Percentiles rank a stretch among this genome's conserved stretches.
These are phyloP conservation scores for Tetraselmis chui DNA, from an alignment of 139 green algal species.

Conservation along the genomic window DNA sequence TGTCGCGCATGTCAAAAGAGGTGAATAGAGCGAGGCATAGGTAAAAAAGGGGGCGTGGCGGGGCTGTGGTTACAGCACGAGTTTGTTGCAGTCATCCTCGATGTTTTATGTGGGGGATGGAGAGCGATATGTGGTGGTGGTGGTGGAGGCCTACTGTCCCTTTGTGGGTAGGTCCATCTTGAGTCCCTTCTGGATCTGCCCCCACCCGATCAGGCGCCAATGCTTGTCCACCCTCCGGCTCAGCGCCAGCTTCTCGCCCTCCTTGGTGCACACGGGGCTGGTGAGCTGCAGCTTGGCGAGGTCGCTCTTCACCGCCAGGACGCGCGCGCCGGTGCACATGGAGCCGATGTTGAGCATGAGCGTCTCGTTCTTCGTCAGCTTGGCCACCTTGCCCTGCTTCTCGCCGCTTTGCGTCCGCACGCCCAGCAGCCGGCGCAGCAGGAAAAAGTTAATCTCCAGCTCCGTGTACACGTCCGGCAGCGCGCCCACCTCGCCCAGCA, in stretches of 20 bases:
- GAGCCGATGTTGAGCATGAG: constrained; percentile 99
- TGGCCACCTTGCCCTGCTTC: constrained; percentile 61
- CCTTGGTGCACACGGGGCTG: constrained; percentile 95
- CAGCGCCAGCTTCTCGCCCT: constrained; percentile 97
- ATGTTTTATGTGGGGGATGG: no score
- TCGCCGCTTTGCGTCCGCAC: constrained; percentile 73
- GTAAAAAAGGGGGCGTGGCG: no score
- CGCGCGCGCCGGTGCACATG: constrained; percentile 95
- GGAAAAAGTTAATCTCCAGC: constrained; percentile 99
- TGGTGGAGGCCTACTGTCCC: no score
- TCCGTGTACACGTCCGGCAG: constrained; percentile 96
- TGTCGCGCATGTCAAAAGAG: no score
- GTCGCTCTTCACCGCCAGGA: constrained; percentile 94
- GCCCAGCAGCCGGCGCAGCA: constrained; percentile 91
- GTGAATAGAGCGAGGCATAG: no score
- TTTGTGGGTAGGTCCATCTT: constrained; percentile 53
- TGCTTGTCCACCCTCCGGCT: constrained; percentile 93
- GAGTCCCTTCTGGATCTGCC: constrained; percentile 85
- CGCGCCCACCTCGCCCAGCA: constrained; percentile 87
- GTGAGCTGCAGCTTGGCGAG: constrained; percentile 98
- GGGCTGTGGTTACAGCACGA: no score
- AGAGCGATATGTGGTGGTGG: no score
- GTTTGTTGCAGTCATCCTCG: no score
- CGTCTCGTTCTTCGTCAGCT: constrained; percentile 96
- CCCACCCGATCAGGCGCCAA: constrained; percentile 97